Base-by-base conservation (phyloP, 1,284 basidiomycete species). In the Moniliophthora roreri region DNA sequence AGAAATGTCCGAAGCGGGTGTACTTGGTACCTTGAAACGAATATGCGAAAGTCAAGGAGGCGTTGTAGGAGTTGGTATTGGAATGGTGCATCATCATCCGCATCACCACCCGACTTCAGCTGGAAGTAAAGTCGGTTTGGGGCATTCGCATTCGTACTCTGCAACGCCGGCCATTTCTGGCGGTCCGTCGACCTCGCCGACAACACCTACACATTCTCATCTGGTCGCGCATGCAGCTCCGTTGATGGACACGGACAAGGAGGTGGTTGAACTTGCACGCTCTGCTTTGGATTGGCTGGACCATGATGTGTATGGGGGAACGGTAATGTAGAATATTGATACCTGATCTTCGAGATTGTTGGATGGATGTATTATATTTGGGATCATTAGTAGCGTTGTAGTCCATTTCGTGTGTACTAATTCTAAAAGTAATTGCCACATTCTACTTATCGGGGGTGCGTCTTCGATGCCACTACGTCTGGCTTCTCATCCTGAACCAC, bases 241-340 rank as follows among this genome's bases (percentile, higher is more conserved):
- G 18, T 1, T 28, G 64, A 60, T 66, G 44, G 76, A 75, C 58
- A 77, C 81, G 38, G 84, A 85, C 60, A 69, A 69, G 61, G 80
- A 84, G 53, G 78, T 85, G n/a, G 74, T 79, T 53, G 76, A 74
- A 34, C 69, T 73, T 55, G 85, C 82, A 51, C 72, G 75, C 57
- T 64, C 70, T 38, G 84, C 85, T 51, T 63, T 87, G 64, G 75
- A 79, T 62, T 73, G 72, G 72, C 52, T 76, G 41, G 73, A 76
- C 56, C 69, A 72, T 60, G 71, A 73, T 56, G 60, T 54, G 21
- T 70, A 69, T 60, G 40, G 40, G 23, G 38, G 38, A n/a, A 32
- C 28, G 6, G 28, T 32, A 11, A 32, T 32, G 28, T 32, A 32
- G 28, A 11, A 32, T 6, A 32, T 11, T 32, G 28, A 32, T 32